These are phyloP conservation scores for Beauveria caledonica DNA, from an alignment of 2,329 filamentous ascomycete species.

Conservation along the genomic window DNA sequence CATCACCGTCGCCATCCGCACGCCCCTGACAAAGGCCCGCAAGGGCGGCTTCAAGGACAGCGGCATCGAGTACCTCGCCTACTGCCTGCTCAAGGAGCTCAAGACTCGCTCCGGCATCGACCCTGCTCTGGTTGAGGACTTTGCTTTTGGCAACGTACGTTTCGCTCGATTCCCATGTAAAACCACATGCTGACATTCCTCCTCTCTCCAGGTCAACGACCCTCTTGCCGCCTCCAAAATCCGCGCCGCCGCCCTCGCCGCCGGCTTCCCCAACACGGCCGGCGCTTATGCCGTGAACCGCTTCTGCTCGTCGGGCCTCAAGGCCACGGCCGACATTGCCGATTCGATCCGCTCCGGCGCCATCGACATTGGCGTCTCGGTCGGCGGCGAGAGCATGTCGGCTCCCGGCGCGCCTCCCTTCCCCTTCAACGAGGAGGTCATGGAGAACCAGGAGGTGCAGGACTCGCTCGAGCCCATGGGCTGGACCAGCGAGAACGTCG, in stretches of 20 bases:
- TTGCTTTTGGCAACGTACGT: conserved; percentile 82
- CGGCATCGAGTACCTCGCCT: conserved; percentile 75
- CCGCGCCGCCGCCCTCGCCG: conserved; percentile 80
- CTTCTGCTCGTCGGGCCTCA: conserved; percentile 95
- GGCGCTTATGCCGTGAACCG: conserved; percentile 79
- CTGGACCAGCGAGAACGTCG: conserved; percentile 95
- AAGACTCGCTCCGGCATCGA: conserved; percentile 67
- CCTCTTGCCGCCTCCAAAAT: conserved; percentile 82
- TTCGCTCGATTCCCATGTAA: neutral
- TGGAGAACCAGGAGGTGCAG: conserved; percentile 63
- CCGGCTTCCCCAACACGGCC: conserved; percentile 87
- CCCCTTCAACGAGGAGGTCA: conserved; percentile 71
- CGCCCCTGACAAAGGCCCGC: conserved; percentile 76
- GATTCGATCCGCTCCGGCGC: conserved; percentile 71
- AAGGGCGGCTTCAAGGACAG: conserved; percentile 98
- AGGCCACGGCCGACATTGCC: conserved; percentile 91
- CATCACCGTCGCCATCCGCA: conserved; percentile 86
- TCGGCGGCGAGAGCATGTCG: conserved; percentile 87
- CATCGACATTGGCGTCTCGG: conserved; percentile 80
- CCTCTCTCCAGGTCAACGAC: conserved; percentile 59
- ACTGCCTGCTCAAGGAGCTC: conserved; percentile 72
- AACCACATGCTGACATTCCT: conserved; percentile 8
- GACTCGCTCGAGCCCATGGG: conserved; percentile 97
- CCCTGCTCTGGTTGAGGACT: conserved; percentile 75
- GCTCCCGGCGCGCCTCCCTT: conserved; percentile 60